Percentiles rank a stretch among this genome's conserved stretches.
Evolutionary conservation across 768 basidiomycete genomes (phyloP).

Genomic region (Suillus fuscotomentosus): DNA sequence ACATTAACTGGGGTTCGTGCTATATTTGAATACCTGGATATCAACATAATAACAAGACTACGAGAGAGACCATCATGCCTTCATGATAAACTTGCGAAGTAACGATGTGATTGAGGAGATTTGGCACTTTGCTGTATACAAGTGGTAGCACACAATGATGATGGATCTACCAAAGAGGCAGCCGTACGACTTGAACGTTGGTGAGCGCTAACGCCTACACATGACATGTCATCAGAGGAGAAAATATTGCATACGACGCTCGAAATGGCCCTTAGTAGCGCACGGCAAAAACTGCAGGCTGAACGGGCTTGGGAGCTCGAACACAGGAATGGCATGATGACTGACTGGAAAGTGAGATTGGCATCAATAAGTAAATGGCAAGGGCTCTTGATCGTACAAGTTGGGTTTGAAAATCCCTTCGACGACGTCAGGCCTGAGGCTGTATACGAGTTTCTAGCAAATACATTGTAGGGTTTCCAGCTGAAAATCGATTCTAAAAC

Average conservation of each 20-base stretch:
- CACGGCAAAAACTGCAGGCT: no score
- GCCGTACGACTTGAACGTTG: no score
- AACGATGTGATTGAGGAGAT: no score
- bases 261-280: background rate
- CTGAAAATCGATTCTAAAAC: background rate
- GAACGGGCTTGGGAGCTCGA: no score
- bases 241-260: background rate
- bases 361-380: no score
- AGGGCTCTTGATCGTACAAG: background rate
- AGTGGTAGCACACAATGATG: no score
- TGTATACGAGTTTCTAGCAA: background rate
- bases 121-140: no score
- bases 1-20: background rate
- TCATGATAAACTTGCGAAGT: background rate
- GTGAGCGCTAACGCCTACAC: no score
- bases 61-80: background rate
- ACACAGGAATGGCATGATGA: no score
- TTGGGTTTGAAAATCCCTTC: background rate
- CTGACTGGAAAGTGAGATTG: no score
- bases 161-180: no score
- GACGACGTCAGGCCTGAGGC: background rate
- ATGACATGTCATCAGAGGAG: no score
- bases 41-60: background rate
- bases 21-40: background rate
- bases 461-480: background rate